Percentiles rank a stretch among this genome's conserved stretches.
These are phyloP conservation scores for Populus hybrid DNA, from an alignment of 441 rosid genomes.

Conservation along the genomic window DNA sequence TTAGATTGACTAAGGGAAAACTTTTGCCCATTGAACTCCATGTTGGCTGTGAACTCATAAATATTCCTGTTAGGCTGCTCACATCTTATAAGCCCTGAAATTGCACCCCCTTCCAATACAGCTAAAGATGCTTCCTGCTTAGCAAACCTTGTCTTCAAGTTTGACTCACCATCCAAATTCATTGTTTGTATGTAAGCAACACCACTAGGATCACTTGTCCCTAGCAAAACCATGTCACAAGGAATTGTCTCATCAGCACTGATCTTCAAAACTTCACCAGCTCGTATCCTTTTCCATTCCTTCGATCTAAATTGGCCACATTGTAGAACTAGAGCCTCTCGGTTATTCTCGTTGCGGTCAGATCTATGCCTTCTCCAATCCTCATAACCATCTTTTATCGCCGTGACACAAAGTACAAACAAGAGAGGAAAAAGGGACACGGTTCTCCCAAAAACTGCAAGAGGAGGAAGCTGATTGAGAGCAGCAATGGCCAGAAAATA, in stretches of 20 bases:
- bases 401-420: conserved; percentile 77
- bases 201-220: conserved; percentile 72
- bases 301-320: conserved; percentile 42
- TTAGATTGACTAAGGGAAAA: conserved; percentile 71
- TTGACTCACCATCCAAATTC: conserved; percentile 72
- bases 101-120: conserved; percentile 34
- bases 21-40: conserved; percentile 60
- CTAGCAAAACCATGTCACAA: conserved; percentile 71
- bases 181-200: conserved; percentile 36
- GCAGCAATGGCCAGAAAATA: conserved; percentile 79
- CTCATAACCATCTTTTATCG: conserved; percentile 79
- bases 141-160: conserved; percentile 75
- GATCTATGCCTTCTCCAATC: conserved; percentile 90
- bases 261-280: conserved; percentile 71
- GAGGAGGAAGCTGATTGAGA: conserved; percentile 84
- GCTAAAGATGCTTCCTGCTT: conserved; percentile 60
- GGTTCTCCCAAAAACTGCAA: conserved; percentile 80
- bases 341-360: conserved; percentile 72
- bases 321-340: conserved; percentile 59
- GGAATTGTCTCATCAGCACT: conserved; percentile 59
- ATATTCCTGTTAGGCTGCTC: conserved; percentile 82
- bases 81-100: conserved; percentile 62
- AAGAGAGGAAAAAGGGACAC: conserved; percentile 80
- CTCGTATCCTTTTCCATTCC: conserved; percentile 63
- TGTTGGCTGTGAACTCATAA: conserved; percentile 75